Evolutionary conservation across 768 basidiomycete genomes (phyloP).

Genomic region (Mycena indigotica): DNA sequence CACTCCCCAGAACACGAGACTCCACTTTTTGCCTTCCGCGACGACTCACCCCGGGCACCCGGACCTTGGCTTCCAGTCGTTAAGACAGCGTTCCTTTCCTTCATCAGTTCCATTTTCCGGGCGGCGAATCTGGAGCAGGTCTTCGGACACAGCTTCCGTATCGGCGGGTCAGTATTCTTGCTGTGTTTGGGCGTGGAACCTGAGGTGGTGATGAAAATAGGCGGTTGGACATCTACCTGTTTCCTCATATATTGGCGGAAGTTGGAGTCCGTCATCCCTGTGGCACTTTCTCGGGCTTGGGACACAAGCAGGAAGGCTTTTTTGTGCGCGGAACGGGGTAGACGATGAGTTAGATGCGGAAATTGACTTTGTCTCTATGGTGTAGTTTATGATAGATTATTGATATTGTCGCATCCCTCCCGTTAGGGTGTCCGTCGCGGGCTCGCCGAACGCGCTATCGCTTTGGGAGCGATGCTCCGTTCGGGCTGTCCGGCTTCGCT

Average conservation of each 20-base stretch:
- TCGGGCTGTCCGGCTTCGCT: neutral
- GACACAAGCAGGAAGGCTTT: neutral
- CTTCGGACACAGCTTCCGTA: constrained; percentile 31
- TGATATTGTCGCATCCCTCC: neutral
- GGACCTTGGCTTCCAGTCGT: neutral
- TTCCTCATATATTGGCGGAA: neutral
- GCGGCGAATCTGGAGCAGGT: neutral
- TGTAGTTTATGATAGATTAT: neutral
- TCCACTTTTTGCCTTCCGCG: constrained; percentile 13
- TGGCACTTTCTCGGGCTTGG: neutral
- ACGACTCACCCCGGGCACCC: too few species aligned
- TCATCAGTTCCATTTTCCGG: neutral
- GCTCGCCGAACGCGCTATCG: neutral
- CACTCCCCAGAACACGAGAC: neutral
- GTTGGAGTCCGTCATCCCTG: constrained; percentile 1
- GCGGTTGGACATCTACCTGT: neutral
- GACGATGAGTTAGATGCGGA: neutral
- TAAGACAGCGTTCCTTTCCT: neutral
- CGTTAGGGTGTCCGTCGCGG: neutral
- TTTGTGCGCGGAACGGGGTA: neutral
- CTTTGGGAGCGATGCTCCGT: neutral
- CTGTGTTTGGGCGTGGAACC: constrained; percentile 30
- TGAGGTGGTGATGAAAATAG: constrained; percentile 26
- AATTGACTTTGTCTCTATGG: neutral
- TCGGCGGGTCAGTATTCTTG: constrained; percentile 31